phyloP scores from a whole-genome alignment of 805 yeast genomes.

The Torulaspora indica region DNA sequence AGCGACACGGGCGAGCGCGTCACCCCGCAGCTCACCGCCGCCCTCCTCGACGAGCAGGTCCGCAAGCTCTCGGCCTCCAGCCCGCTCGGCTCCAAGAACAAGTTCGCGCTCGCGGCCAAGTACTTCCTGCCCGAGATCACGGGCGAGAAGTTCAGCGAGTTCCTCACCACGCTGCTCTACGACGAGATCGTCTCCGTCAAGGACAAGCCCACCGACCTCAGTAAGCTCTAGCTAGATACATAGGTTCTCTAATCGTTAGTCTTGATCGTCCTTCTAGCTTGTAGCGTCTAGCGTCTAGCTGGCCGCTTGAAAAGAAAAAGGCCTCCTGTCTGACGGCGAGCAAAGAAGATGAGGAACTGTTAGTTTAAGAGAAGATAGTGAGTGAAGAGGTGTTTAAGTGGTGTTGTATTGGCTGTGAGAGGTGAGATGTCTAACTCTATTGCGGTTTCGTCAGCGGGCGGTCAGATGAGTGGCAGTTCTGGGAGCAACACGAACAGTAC shows the following conservation, averaged over 20 bases:
- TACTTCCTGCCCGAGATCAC: conserved; percentile 69
- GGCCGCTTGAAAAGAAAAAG: conserved; percentile 1
- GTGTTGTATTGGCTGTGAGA: not conserved
- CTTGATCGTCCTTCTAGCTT: no score
- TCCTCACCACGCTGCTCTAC: conserved; percentile 70
- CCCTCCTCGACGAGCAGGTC: conserved; percentile 59
- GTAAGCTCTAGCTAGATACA: conserved; percentile 13
- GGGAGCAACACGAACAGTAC: conserved; percentile 8
- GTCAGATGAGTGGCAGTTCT: not conserved
- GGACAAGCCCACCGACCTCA: conserved; percentile 29
- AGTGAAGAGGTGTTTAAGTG: no score
- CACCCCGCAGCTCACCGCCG: conserved; percentile 54
- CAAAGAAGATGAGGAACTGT: not conserved
- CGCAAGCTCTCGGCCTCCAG: conserved; percentile 44
- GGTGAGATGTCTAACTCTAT: conserved; percentile 12
- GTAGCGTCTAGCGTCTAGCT: no score
- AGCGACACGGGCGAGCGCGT: conserved; percentile 55
- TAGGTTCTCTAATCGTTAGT: not conserved
- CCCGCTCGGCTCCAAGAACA: conserved; percentile 48
- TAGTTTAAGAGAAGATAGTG: not conserved
- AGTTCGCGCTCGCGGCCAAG: conserved; percentile 62
- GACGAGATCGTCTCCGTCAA: conserved; percentile 48
- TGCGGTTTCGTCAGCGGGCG: conserved; percentile 10
- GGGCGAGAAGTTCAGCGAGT: conserved; percentile 69
- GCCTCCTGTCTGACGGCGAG: conserved; percentile 1